Conservation (phyloP, 257 asterid genomes). For the Coffea eugenioides region DNA sequence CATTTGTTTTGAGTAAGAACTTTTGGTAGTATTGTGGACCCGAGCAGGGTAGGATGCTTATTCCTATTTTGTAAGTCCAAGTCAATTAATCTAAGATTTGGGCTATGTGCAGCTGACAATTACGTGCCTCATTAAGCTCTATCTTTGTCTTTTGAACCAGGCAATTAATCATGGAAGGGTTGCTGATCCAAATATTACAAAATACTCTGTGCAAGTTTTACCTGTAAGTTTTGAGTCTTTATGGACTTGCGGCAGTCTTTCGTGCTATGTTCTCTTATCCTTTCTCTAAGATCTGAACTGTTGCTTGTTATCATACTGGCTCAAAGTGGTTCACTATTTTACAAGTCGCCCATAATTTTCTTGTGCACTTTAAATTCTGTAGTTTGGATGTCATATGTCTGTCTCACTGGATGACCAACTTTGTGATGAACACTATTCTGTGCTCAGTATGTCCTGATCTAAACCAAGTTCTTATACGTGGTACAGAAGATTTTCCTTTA, state of each 20-base stretch:
- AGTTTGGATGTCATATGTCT: not conserved
- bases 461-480: not conserved
- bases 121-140: not conserved
- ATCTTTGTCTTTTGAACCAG: conserved; percentile 33
- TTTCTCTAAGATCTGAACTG: not conserved
- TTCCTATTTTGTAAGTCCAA: not conserved
- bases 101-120: not conserved
- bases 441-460: not conserved
- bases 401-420: not conserved
- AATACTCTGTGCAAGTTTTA: conserved; percentile 72
- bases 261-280: not conserved
- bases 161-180: conserved; percentile 60
- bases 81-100: not conserved
- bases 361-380: too few relatives aligned
- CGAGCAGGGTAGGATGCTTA: not conserved
- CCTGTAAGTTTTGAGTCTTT: conserved; percentile 58
- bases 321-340: not conserved
- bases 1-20: not conserved
- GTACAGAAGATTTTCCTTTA: not conserved
- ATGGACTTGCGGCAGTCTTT: not conserved
- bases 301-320: not conserved
- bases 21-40: not conserved
- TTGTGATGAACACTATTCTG: not conserved
- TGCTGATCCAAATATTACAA: conserved; percentile 72
- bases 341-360: not conserved